These are phyloP conservation scores for Oryza australiensis DNA, from an alignment of 176 grass and related monocot genomes.

Conservation along the genomic window DNA sequence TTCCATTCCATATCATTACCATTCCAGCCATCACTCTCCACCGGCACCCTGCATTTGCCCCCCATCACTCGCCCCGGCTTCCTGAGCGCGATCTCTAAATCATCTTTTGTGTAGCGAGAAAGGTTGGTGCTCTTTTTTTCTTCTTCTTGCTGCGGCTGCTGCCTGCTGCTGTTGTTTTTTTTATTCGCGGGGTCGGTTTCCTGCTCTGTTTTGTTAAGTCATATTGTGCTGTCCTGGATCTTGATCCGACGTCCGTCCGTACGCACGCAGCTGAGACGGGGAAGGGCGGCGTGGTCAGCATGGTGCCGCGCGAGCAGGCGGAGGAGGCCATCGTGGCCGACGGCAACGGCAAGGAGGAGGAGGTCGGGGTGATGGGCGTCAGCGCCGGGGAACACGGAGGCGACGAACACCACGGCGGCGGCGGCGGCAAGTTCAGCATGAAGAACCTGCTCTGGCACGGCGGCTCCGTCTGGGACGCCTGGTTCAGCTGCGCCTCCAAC, in stretches of 20 bases:
- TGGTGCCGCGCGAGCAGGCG: conserved; percentile 65
- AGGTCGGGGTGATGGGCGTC: conserved; percentile 60
- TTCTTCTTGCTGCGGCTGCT: neutral
- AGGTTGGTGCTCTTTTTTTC: conserved; percentile 32
- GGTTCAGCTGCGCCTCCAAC: conserved; percentile 99
- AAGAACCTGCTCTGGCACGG: conserved; percentile 88
- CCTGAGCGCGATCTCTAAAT: conserved; percentile 38
- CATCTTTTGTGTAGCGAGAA: neutral
- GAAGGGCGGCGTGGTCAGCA: conserved; percentile 16
- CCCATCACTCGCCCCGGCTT: conserved; percentile 11
- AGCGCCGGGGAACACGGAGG: conserved; percentile 34
- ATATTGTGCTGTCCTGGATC: conserved; percentile 38
- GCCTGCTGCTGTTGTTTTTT: neutral
- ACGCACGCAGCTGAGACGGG: conserved; percentile 32
- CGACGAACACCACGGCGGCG: conserved; percentile 39
- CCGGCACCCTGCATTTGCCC: conserved; percentile 41
- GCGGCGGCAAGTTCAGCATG: conserved; percentile 45
- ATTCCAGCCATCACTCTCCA: neutral
- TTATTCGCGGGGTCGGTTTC: neutral
- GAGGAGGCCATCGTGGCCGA: conserved; percentile 76
- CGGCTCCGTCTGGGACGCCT: conserved; percentile 94
- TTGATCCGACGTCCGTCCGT: conserved; percentile 41
- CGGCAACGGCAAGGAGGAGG: conserved; percentile 64
- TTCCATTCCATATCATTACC: conserved; percentile 34
- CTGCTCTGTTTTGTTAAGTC: neutral